Percentiles rank a stretch among this genome's conserved stretches.
Evolutionary conservation across 331 rosid species (phyloP).

Genomic region (Erythrophleum ivorense): DNA sequence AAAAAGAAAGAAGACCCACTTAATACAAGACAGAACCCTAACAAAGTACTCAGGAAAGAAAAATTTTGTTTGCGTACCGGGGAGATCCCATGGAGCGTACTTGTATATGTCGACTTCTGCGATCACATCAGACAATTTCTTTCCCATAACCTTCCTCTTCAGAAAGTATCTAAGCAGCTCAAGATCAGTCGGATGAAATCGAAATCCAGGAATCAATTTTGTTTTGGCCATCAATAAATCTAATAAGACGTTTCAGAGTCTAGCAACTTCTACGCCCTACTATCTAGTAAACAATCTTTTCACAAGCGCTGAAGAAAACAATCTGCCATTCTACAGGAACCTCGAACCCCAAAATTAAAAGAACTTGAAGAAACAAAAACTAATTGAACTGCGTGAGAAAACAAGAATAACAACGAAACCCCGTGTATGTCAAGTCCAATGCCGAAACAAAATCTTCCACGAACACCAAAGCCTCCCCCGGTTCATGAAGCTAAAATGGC

Average conservation of each 20-base stretch:
- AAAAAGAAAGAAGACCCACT: not conserved
- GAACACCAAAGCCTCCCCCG: conserved; percentile 66
- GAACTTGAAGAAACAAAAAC: not conserved
- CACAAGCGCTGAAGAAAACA: conserved; percentile 37
- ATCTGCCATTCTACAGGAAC: not conserved
- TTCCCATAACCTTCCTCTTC: conserved; percentile 61
- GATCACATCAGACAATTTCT: conserved; percentile 40
- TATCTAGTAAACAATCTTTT: conserved; percentile 16
- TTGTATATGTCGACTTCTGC: conserved; percentile 72
- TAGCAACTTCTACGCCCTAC: conserved; percentile 24
- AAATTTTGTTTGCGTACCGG: conserved; percentile 50
- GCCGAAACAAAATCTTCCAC: conserved; percentile 71
- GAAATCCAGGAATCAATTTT: conserved; percentile 65
- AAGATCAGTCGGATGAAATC: conserved; percentile 80
- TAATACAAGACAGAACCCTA: not conserved
- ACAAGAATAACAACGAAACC: conserved; percentile 24
- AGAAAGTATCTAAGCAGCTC: conserved; percentile 63
- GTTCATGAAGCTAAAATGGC: conserved; percentile 56
- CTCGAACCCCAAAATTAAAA: conserved; percentile 8
- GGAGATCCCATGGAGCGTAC: conserved; percentile 81
- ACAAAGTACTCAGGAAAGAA: not conserved
- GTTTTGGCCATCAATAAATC: conserved; percentile 48
- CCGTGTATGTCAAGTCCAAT: conserved; percentile 77
- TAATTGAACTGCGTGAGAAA: not conserved
- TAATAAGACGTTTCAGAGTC: conserved; percentile 33